Conservation (phyloP, 2,329 filamentous ascomycete species). For the Gnomoniopsis smithogilvyi region DNA sequence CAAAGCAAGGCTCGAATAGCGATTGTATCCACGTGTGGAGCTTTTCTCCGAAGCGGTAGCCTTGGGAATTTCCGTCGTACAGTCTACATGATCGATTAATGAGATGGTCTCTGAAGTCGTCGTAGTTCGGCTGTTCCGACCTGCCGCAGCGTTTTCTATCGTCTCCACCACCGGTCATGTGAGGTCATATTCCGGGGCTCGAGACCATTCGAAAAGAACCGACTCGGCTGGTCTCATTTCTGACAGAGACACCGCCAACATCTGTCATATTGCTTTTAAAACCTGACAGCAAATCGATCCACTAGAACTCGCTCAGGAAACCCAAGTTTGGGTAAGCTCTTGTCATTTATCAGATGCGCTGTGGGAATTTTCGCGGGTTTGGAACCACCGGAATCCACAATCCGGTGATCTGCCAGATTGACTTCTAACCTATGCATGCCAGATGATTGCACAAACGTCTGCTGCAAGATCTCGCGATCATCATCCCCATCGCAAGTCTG, state of each 20-base stretch:
- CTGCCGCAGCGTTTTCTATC: neutral
- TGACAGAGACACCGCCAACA: neutral
- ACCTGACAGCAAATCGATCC: neutral
- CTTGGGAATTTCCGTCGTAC: neutral
- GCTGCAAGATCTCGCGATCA: too few species aligned
- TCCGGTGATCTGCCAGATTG: slow-evolving; percentile 11
- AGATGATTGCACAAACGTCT: neutral
- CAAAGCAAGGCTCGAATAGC: neutral
- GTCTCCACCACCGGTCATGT: neutral
- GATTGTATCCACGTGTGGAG: neutral
- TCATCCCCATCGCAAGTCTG: neutral
- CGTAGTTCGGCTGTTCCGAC: too few species aligned
- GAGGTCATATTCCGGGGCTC: too few species aligned
- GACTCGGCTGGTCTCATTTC: neutral
- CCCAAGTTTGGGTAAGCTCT: slow-evolving; percentile 11
- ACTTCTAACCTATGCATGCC: neutral
- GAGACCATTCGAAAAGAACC: too few species aligned
- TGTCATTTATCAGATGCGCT: slow-evolving; percentile 10
- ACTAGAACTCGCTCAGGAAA: neutral
- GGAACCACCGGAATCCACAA: slow-evolving; percentile 8
- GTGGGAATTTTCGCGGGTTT: too few species aligned
- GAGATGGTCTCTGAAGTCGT: too few species aligned
- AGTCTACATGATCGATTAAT: too few species aligned
- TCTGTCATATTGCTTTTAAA: neutral
- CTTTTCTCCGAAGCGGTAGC: neutral